Conservation (phyloP, 768 basidiomycete genomes). For the Dendrothele bispora region DNA sequence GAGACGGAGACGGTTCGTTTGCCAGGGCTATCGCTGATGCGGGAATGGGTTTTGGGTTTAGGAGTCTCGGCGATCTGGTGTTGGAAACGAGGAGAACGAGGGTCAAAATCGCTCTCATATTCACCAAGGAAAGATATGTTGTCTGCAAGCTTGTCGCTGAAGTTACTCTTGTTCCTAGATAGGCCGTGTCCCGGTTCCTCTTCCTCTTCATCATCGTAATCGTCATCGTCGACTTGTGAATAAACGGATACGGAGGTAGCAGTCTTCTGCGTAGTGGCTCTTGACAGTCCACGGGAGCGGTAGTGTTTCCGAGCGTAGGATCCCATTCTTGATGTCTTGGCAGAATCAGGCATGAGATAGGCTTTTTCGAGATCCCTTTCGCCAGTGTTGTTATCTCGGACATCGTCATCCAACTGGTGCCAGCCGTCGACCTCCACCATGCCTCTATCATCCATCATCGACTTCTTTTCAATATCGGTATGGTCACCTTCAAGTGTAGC, state of each 20-base stretch:
- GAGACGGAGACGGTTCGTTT: conserved; percentile 7
- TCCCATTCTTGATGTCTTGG: not conserved
- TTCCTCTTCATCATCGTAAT: conserved; percentile 1
- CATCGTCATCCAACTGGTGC: not conserved
- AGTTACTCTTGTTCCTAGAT: not conserved
- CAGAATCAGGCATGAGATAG: not conserved
- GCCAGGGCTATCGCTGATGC: not conserved
- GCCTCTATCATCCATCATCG: not conserved
- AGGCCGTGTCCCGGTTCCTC: no score
- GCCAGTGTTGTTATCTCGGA: not conserved
- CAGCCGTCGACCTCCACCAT: not conserved
- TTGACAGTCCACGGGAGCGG: conserved; percentile 1
- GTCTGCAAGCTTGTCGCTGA: not conserved
- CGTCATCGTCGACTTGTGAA: conserved; percentile 13
- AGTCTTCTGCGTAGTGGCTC: conserved; percentile 8
- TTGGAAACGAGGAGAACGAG: conserved; percentile 2
- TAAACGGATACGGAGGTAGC: conserved; percentile 11
- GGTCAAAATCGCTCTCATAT: conserved; percentile 10
- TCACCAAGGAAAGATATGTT: conserved; percentile 9
- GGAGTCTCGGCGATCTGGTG: no score
- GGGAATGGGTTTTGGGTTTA: not conserved
- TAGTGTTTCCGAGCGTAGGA: conserved; percentile 1
- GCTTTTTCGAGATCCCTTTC: not conserved
- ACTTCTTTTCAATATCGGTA: not conserved
- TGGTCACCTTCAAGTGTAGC: not conserved